Conservation (phyloP, 2,329 filamentous ascomycete genomes). For the Fusarium begoniae region DNA sequence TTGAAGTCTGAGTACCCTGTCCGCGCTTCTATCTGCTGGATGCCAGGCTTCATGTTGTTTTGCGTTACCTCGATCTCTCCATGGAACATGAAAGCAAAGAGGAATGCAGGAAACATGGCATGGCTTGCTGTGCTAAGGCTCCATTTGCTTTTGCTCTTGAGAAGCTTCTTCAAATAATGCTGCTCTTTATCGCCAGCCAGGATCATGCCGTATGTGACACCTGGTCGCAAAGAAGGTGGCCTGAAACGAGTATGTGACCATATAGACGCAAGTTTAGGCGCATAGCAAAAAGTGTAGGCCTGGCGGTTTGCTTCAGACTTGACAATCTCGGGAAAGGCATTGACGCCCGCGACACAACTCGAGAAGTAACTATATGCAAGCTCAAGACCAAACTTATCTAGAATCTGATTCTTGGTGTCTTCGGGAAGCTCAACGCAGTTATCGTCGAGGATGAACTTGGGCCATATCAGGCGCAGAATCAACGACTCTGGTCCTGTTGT, state of each 20-base stretch:
- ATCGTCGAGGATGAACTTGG: constrained; percentile 34
- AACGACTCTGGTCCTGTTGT: constrained; percentile 32
- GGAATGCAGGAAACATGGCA: constrained; percentile 49
- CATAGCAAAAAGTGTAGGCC: constrained; percentile 48
- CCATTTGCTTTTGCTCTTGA: constrained; percentile 44
- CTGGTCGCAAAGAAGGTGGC: not conserved
- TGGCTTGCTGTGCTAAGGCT: constrained; percentile 38
- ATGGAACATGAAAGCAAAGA: constrained; percentile 47
- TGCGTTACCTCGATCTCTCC: constrained; percentile 47
- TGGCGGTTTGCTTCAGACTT: constrained; percentile 14
- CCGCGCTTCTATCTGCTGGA: constrained; percentile 48
- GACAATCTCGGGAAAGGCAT: constrained; percentile 33
- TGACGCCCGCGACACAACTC: constrained; percentile 48
- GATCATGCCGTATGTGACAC: constrained; percentile 46
- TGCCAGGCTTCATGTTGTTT: constrained; percentile 44
- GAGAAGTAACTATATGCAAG: constrained; percentile 48
- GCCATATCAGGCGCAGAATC: constrained; percentile 45
- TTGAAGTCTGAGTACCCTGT: constrained; percentile 50
- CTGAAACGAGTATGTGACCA: constrained; percentile 47
- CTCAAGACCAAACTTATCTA: constrained; percentile 43
- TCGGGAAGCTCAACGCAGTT: constrained; percentile 41
- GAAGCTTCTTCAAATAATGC: constrained; percentile 27
- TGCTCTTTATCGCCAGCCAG: constrained; percentile 43
- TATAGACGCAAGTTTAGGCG: constrained; percentile 50
- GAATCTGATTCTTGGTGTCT: constrained; percentile 23